Percentiles rank a stretch among this genome's conserved stretches.
phyloP scores from a whole-genome alignment of 306 rosid species.

The Pterocarpus santalinus region DNA sequence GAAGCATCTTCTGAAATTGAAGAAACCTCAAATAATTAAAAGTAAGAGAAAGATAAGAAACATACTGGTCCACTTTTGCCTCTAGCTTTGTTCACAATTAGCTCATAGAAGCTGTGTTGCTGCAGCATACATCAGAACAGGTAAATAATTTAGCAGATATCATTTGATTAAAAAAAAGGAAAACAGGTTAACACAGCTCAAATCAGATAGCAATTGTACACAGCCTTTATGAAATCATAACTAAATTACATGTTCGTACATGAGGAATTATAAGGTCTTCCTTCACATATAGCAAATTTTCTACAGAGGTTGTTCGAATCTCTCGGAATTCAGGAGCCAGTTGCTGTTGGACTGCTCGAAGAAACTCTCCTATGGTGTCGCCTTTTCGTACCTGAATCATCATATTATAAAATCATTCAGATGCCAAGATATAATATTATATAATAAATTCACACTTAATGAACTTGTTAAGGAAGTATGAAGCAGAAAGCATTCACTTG shows the following conservation, averaged over 20 bases:
- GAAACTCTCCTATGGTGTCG: slow-evolving; percentile 91
- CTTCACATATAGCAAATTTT: slow-evolving; percentile 94
- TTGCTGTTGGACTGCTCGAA: slow-evolving; percentile 88
- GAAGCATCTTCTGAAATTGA: slow-evolving; percentile 11
- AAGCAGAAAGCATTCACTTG: slow-evolving; percentile 46
- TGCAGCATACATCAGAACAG: slow-evolving; percentile 55
- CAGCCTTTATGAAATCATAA: slow-evolving; percentile 27
- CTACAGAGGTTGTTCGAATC: slow-evolving; percentile 93
- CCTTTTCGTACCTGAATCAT: slow-evolving; percentile 83
- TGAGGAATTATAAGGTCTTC: slow-evolving; percentile 98
- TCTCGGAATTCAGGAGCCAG: slow-evolving; percentile 96
- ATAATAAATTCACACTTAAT: neutral
- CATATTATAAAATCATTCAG: slow-evolving; percentile 33
- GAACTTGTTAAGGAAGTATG: slow-evolving; percentile 29
- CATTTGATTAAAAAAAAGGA: neutral
- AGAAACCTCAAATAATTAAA: slow-evolving; percentile 13
- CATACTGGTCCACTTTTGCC: slow-evolving; percentile 98
- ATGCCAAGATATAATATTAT: slow-evolving; percentile 4
- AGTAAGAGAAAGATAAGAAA: slow-evolving; percentile 15
- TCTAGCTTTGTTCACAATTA: slow-evolving; percentile 91
- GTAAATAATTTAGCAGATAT: slow-evolving; percentile 45
- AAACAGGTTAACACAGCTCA: too few species aligned
- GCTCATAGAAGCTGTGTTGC: slow-evolving; percentile 98
- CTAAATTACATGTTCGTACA: slow-evolving; percentile 53
- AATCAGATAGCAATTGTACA: neutral